These are phyloP conservation scores for Galeopsis tetrahit DNA, from an alignment of 257 asterid genomes.

Conservation along the genomic window DNA sequence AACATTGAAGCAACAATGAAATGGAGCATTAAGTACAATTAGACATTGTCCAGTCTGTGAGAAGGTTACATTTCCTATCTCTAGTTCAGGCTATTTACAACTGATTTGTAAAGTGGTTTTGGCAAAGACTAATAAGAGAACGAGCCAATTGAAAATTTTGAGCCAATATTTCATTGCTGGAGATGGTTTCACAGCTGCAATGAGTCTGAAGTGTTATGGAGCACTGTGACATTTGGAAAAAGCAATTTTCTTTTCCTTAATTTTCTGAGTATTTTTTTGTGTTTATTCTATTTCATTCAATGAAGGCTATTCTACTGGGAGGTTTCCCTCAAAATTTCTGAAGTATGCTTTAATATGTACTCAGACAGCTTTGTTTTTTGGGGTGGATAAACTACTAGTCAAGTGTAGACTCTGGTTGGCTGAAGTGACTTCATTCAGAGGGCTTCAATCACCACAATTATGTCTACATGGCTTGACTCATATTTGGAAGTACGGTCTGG, in stretches of 20 bases:
- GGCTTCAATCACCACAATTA: conserved; percentile 47
- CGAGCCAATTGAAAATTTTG: neutral
- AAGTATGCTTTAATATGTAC: conserved; percentile 30
- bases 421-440: conserved; percentile 52
- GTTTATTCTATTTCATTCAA: neutral
- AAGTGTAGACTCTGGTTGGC: conserved; percentile 70
- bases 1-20: conserved; percentile 16
- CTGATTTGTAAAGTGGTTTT: neutral
- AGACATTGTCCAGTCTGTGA: conserved; percentile 16
- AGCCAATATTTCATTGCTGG: neutral
- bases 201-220: neutral
- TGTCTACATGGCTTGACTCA: conserved; percentile 54
- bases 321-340: conserved; percentile 27
- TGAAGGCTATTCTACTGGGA: conserved; percentile 21
- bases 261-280: neutral
- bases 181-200: conserved; percentile 17
- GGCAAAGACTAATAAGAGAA: neutral
- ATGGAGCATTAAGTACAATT: conserved; percentile 2
- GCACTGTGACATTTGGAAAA: conserved; percentile 16
- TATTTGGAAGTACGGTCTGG: conserved; percentile 71
- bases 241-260: neutral
- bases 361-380: conserved; percentile 88
- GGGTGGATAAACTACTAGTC: conserved; percentile 70
- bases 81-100: conserved; percentile 2
- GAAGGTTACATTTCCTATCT: neutral